Evolutionary conservation across 768 basidiomycete species (phyloP).

Genomic region (Leccinum barrowsii): DNA sequence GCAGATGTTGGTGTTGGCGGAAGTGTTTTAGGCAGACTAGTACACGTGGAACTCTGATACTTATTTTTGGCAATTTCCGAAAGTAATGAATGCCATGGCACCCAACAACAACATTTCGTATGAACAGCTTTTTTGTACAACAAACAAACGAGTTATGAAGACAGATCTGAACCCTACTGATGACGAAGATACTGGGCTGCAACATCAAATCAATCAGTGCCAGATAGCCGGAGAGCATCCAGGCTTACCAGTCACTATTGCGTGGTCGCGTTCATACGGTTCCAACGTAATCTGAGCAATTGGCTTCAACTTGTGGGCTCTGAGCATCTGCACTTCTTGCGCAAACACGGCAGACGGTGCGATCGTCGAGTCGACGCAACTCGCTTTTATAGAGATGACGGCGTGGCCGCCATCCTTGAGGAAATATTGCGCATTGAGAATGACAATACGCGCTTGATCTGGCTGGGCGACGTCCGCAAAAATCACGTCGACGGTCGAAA

Average conservation of each 20-base stretch:
- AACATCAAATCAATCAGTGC: background rate
- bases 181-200: conserved; percentile 49
- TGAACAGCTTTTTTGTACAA: conserved; percentile 19
- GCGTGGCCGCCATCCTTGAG: conserved; percentile 89
- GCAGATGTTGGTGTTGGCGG: background rate
- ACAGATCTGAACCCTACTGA: conserved; percentile 20
- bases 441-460: conserved; percentile 96
- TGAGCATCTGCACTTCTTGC: conserved; percentile 77
- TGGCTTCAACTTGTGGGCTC: conserved; percentile 82
- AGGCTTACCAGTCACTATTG: conserved; percentile 77
- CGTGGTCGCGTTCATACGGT: conserved; percentile 87
- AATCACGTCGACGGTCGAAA: conserved; percentile 93
- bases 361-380: conserved; percentile 96
- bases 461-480: conserved; percentile 99
- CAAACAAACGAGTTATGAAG: background rate
- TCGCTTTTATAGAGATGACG: conserved; percentile 98
- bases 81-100: background rate
- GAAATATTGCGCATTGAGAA: conserved; percentile 91
- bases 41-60: conserved; percentile 10
- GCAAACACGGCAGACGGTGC: conserved; percentile 89
- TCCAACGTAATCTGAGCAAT: conserved; percentile 95
- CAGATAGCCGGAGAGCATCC: background rate
- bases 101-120: conserved; percentile 18
- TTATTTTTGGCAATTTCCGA: conserved; percentile 1
- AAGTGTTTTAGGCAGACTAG: too few species aligned